Base-by-base conservation (phyloP, 257 asterid genomes). In the Gardenia jasminoides region DNA sequence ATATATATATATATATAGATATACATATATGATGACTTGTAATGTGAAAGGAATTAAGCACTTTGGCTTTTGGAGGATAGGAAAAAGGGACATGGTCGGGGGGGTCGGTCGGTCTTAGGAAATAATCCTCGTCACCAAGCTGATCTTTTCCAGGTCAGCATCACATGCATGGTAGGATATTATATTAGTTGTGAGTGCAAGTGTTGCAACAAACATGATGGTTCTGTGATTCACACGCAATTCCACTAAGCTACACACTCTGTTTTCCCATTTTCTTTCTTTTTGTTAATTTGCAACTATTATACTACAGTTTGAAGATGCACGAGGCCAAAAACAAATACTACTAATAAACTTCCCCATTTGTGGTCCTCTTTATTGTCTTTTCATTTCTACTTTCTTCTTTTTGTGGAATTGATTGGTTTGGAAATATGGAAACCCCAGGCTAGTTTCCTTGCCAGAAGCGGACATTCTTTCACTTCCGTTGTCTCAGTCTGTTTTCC, bases 191-290 rank as follows among this genome's bases (percentile, higher is more conserved):
- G 81, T 62, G 73, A 52, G 20, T 76, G 52, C 72, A 48, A 56
- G 33, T 61, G 44, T 43, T n/a, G n/a, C 64, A 46, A 74, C 80
- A 74, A 70, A n/a, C n/a, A n/a, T n/a, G n/a, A n/a, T n/a, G n/a
- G n/a, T n/a, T n/a, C n/a, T n/a, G 92, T 91, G 92, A 89, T 43
- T 86, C 85, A 86, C 91, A 89, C 89, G 85, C 84, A 86, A 81
- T 83, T 78, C 88, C 88, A 84, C 84, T 79, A 26, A n/a, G n/a
- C n/a, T 39, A 73, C 61, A 36, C 22, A 59, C 76, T 4, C 68
- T 61, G 61, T 81, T 81, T 61, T 43, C 71, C 79, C 4, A 65
- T 78, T 78, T 77, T n/a, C n/a, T n/a, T n/a, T n/a, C n/a, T n/a
- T n/a, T n/a, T n/a, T n/a, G n/a, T n/a, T 72, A 47, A 6, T 48